phyloP scores from a whole-genome alignment of 1,284 basidiomycete genomes.

The Gastroboletus turbinatus region DNA sequence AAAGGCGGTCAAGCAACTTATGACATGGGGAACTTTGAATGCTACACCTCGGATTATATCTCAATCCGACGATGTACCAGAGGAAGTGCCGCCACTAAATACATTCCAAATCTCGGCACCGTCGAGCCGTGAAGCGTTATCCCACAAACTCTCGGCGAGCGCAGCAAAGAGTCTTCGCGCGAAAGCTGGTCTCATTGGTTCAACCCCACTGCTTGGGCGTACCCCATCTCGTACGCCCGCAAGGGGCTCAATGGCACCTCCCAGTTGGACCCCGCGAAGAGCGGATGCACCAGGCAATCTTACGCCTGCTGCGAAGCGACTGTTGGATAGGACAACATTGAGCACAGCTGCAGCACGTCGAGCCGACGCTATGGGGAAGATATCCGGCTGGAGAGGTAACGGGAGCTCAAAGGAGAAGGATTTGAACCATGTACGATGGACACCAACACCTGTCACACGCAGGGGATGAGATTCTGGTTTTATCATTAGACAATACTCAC shows the following conservation, averaged over 20 bases:
- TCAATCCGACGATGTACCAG: slow-evolving; percentile 54
- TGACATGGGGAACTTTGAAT: slow-evolving; percentile 91
- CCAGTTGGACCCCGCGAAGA: slow-evolving; percentile 64
- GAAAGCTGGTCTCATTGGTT: slow-evolving; percentile 58
- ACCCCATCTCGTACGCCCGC: slow-evolving; percentile 35
- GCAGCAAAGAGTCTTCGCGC: slow-evolving; percentile 67
- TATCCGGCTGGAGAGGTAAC: slow-evolving; percentile 56
- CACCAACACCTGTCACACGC: slow-evolving; percentile 61
- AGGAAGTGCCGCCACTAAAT: slow-evolving; percentile 47
- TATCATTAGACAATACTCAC: neutral
- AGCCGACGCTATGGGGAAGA: slow-evolving; percentile 67
- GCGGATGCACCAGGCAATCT: slow-evolving; percentile 66
- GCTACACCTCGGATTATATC: slow-evolving; percentile 85
- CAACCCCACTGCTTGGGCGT: slow-evolving; percentile 38
- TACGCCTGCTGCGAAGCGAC: slow-evolving; percentile 76
- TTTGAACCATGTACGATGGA: slow-evolving; percentile 70
- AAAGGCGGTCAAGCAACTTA: slow-evolving; percentile 77
- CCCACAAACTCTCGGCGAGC: slow-evolving; percentile 72
- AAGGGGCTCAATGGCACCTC: slow-evolving; percentile 61
- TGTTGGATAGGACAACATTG: slow-evolving; percentile 72
- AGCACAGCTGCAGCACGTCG: slow-evolving; percentile 59
- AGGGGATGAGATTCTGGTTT: slow-evolving; percentile 13
- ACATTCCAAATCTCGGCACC: slow-evolving; percentile 74
- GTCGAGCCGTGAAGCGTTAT: slow-evolving; percentile 73
- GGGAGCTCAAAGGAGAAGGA: slow-evolving; percentile 53